phyloP scores from a whole-genome alignment of 768 basidiomycete genomes.

The Serendipita indica region DNA sequence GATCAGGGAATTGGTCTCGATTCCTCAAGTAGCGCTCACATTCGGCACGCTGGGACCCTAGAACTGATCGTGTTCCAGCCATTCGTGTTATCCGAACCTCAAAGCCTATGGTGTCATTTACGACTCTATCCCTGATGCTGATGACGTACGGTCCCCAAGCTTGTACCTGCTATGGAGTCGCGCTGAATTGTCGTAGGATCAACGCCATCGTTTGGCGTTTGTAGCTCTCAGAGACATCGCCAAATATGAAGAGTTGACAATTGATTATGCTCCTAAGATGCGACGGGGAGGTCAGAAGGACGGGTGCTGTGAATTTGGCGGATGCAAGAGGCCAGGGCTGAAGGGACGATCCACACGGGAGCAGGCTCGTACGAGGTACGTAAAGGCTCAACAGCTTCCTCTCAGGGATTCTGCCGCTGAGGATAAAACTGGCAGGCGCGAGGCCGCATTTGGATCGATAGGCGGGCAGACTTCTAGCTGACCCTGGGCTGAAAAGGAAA shows the following conservation, averaged over 20 bases:
- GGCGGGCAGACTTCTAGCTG: background rate
- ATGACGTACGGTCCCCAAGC: background rate
- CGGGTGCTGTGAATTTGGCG: background rate
- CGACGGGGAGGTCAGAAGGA: background rate
- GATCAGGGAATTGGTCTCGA: slow-evolving; percentile 57
- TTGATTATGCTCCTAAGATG: slow-evolving; percentile 44
- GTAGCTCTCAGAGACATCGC: slow-evolving; percentile 35
- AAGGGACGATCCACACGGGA: background rate
- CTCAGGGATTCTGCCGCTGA: too few species aligned
- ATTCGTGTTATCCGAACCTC: slow-evolving; percentile 52
- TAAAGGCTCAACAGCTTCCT: too few species aligned
- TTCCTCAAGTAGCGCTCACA: slow-evolving; percentile 42
- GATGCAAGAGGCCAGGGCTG: background rate
- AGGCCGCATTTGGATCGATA: background rate
- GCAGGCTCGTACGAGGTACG: too few species aligned
- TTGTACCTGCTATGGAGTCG: background rate
- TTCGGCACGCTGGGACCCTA: background rate
- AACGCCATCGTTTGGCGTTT: slow-evolving; percentile 49
- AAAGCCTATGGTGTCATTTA: slow-evolving; percentile 43
- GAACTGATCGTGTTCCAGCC: slow-evolving; percentile 28
- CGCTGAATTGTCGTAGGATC: slow-evolving; percentile 16
- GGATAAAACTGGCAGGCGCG: too few species aligned
- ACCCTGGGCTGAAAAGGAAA: background rate
- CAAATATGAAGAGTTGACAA: slow-evolving; percentile 40
- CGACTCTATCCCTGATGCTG: slow-evolving; percentile 36